These are phyloP conservation scores for Talaromyces liani DNA, from an alignment of 495 filamentous ascomycete genomes.

Conservation along the genomic window DNA sequence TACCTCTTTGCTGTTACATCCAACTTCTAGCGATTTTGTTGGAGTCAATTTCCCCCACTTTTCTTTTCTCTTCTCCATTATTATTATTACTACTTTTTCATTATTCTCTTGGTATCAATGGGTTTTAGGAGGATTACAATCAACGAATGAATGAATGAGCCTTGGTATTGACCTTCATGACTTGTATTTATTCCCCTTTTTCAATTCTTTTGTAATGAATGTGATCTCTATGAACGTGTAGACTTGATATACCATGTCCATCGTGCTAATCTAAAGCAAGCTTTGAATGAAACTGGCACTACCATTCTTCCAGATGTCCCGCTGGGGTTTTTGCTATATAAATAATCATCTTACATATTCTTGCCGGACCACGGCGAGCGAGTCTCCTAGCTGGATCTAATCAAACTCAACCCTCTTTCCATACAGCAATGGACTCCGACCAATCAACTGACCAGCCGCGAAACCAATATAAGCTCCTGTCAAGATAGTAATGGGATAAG, in stretches of 20 bases:
- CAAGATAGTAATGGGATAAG: conserved; percentile 88
- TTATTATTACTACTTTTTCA: conserved; percentile 1
- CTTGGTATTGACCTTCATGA: neutral
- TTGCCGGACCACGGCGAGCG: neutral
- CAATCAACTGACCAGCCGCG: conserved; percentile 51
- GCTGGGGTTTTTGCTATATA: neutral
- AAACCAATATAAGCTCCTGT: conserved; percentile 64
- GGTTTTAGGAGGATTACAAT: neutral
- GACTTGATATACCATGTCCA: neutral
- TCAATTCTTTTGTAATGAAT: neutral
- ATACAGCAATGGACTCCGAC: conserved; percentile 46
- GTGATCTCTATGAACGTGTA: neutral
- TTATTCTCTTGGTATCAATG: neutral
- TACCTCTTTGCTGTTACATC: neutral
- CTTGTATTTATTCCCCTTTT: neutral
- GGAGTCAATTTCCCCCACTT: neutral
- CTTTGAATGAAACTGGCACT: neutral
- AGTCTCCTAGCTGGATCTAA: neutral
- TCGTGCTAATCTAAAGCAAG: neutral
- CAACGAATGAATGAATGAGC: neutral
- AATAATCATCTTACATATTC: neutral
- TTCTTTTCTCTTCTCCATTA: neutral
- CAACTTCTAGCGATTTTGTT: neutral
- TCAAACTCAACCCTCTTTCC: conserved; percentile 59
- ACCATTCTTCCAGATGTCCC: neutral